Base-by-base conservation (phyloP, 1,284 basidiomycete species). In the Fomitopsis betulina region DNA sequence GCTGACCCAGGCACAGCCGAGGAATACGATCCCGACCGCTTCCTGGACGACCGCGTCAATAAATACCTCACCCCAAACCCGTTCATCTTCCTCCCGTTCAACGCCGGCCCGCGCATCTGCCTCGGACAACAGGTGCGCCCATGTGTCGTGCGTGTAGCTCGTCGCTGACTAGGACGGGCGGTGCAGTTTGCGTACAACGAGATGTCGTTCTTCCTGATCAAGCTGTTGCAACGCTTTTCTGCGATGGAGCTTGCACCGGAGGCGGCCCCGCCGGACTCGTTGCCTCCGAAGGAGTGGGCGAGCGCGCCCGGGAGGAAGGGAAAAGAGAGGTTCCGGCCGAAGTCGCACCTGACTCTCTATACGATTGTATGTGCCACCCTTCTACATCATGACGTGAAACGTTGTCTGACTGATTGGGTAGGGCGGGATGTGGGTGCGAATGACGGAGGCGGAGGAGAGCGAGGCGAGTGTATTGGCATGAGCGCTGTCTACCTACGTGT, bases 11-110 rank as follows among this genome's bases (percentile, higher is more conserved):
- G n/a, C 52, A 23, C 43, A 82, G 78, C 79, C 0, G 67, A 74
- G 13, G 67, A 75, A 57, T 86, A 84, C 62, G 82, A 85, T 60
- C 85, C 84, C 0, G 80, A 84, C 61, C 74, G 84, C 5, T 85
- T 83, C 74, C 62, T 84, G 38, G 82, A 84, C 66, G 73, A 78
- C 13, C 70, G 82, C 23, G 55, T 80, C 5, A 69, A 72, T 25
- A 79, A 76, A 57, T 82, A 81, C 59, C 70, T 81, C 4, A 76
- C 74, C 0, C 75, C 77, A 1, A 83, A 84, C 62, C 83, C 83
- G 1, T 83, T 77, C 70, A 81, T 84, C 49, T 85, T 84, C 70
- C 68, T 80, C 2, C 82, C 83, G 1, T 84, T 85, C 75, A 83
- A 83, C 64, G 82, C 78, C 1, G 81, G 81, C 2, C 79, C 79